Evolutionary conservation across 768 basidiomycete genomes (phyloP).

Genomic region (Paxillus involutus): DNA sequence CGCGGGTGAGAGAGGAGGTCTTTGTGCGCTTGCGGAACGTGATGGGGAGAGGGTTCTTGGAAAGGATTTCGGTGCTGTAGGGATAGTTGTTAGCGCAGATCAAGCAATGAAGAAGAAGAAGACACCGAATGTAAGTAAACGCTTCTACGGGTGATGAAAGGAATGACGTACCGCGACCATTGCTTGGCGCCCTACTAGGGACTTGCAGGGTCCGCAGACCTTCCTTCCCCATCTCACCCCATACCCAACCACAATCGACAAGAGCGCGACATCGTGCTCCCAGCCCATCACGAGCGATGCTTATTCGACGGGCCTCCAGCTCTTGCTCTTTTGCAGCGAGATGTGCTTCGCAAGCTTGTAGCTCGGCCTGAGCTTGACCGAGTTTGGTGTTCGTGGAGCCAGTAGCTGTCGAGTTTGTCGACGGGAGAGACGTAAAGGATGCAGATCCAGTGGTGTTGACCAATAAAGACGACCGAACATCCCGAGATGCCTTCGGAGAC

Average conservation of each 20-base stretch:
- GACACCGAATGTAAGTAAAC: too few relatives aligned
- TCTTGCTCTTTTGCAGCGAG: conserved; percentile 69
- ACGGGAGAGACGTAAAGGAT: conserved; percentile 42
- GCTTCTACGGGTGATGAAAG: neutral
- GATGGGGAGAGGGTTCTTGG: conserved; percentile 2
- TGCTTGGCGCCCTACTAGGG: neutral
- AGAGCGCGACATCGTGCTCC: conserved; percentile 62
- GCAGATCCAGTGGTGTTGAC: conserved; percentile 35
- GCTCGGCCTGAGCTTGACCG: conserved; percentile 65
- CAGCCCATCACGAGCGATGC: conserved; percentile 62
- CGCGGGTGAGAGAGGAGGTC: conserved; percentile 6
- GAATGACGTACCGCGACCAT: conserved; percentile 1
- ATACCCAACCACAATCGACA: conserved; percentile 65
- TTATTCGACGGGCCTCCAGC: conserved; percentile 50
- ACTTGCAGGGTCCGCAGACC: conserved; percentile 39
- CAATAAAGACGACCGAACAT: conserved; percentile 32
- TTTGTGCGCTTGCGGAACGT: neutral
- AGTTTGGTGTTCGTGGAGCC: conserved; percentile 45
- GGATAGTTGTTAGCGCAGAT: neutral
- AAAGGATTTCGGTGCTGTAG: neutral
- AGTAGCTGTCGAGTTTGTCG: conserved; percentile 25
- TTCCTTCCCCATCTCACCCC: conserved; percentile 67
- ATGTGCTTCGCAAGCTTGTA: conserved; percentile 81
- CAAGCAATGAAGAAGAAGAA: neutral
- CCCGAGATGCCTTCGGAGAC: conserved; percentile 42